A percentile compares a stretch with the other conserved stretches of the same genome.
Conservation (phyloP, 495 filamentous ascomycete species). For the Haplographium delicatum region DNA sequence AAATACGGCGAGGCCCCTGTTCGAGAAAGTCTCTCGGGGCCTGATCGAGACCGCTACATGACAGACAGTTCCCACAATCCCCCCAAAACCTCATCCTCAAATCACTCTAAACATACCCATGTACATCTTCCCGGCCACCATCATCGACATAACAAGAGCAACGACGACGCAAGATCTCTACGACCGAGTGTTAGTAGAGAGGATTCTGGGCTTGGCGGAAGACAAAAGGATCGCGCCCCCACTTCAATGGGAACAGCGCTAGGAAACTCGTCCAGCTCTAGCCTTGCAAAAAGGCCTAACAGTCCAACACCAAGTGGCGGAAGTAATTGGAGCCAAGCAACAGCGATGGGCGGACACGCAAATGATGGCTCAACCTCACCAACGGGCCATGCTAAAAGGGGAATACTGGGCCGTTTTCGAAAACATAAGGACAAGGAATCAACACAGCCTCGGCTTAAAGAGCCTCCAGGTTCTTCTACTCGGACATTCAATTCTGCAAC, state of each 20-base stretch:
- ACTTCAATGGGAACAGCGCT: constrained; percentile 56
- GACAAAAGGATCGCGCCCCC: constrained; percentile 48
- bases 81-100: constrained; percentile 46
- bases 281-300: constrained; percentile 48
- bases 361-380: constrained; percentile 42
- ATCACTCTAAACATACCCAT: constrained; percentile 35
- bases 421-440: constrained; percentile 55
- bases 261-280: constrained; percentile 21
- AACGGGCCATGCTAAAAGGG: constrained; percentile 54
- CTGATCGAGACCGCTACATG: constrained; percentile 60
- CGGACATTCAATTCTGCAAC: constrained; percentile 38
- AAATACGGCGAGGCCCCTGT: constrained; percentile 81
- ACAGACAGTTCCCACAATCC: constrained; percentile 38
- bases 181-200: constrained; percentile 65
- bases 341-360: neutral
- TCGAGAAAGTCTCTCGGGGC: constrained; percentile 62
- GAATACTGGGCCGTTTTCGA: constrained; percentile 60
- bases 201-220: constrained; percentile 44
- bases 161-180: constrained; percentile 61
- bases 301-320: constrained; percentile 32
- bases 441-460: constrained; percentile 38
- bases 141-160: constrained; percentile 72
- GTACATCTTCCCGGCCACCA: constrained; percentile 30
- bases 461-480: constrained; percentile 46
- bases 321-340: constrained; percentile 21